Conservation (phyloP, 805 yeast species). For the Kuraishia ogatae region DNA sequence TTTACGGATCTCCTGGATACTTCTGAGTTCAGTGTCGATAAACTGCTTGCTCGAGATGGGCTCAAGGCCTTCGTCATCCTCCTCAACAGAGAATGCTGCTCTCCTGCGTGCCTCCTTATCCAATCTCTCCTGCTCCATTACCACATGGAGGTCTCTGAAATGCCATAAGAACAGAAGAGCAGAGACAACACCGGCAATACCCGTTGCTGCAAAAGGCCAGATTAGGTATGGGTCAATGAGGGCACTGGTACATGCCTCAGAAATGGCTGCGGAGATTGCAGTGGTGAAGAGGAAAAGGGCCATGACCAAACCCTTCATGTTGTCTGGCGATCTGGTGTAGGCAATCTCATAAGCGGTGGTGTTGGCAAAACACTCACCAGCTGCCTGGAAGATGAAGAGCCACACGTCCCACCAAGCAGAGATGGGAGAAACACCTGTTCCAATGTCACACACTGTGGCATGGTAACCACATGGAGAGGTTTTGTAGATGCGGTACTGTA, state of each 20-base stretch:
- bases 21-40: not conserved
- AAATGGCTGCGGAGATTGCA: conserved; percentile 40
- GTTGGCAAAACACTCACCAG: conserved; percentile 44
- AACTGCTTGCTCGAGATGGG: not conserved
- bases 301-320: conserved; percentile 42
- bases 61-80: not conserved
- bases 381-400: conserved; percentile 35
- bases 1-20: not conserved
- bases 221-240: conserved; percentile 31
- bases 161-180: conserved; percentile 19
- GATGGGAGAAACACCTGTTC: conserved; percentile 21
- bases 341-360: conserved; percentile 47
- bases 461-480: conserved; percentile 34
- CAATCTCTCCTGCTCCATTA: not conserved
- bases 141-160: conserved; percentile 4
- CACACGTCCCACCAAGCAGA: conserved; percentile 24
- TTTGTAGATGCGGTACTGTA: conserved; percentile 38
- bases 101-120: not conserved
- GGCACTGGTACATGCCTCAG: conserved; percentile 31
- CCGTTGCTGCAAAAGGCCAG: conserved; percentile 32
- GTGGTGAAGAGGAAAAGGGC: conserved; percentile 29
- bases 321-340: conserved; percentile 40
- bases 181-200: conserved; percentile 26
- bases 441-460: conserved; percentile 15
- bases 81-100: not conserved